A percentile compares a stretch with the other conserved stretches of the same genome.
Conservation (phyloP, 805 yeast species). For the Clavispora santaluciae region DNA sequence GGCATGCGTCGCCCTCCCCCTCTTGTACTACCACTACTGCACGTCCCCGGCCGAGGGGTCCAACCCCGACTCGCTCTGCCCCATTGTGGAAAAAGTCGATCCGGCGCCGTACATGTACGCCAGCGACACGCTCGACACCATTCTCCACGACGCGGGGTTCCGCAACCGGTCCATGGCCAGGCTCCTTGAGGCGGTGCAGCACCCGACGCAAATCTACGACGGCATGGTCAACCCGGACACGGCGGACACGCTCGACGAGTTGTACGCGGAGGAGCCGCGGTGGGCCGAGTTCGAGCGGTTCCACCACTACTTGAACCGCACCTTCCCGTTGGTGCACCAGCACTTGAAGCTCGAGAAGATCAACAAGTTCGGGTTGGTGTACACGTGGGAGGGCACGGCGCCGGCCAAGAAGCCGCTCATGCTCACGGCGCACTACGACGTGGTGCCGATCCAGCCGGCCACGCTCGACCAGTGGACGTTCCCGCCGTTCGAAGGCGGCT, state of each 20-base stretch:
- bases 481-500: slow-evolving; percentile 57
- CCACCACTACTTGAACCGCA: slow-evolving; percentile 46
- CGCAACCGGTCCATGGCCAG: slow-evolving; percentile 19
- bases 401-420: slow-evolving; percentile 59
- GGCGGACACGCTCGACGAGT: slow-evolving; percentile 21
- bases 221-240: slow-evolving; percentile 25
- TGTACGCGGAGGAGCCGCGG: slow-evolving; percentile 19
- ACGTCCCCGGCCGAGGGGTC: background rate
- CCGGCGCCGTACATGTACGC: slow-evolving; percentile 20
- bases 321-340: slow-evolving; percentile 51
- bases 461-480: slow-evolving; percentile 57
- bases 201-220: slow-evolving; percentile 32
- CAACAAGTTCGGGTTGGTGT: slow-evolving; percentile 59
- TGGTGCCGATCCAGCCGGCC: slow-evolving; percentile 66
- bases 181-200: slow-evolving; percentile 23
- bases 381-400: slow-evolving; percentile 56
- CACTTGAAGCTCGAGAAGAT: slow-evolving; percentile 42
- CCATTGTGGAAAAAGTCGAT: slow-evolving; percentile 29
- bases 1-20: background rate
- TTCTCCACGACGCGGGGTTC: slow-evolving; percentile 24
- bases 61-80: slow-evolving; percentile 32
- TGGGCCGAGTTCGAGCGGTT: slow-evolving; percentile 33
- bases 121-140: slow-evolving; percentile 17
- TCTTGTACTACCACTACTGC: background rate
- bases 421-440: slow-evolving; percentile 76